Percentiles rank a stretch among this genome's conserved stretches.
These are phyloP conservation scores for Diddensiella caesifluorescens DNA, from an alignment of 805 yeast genomes.

Conservation along the genomic window DNA sequence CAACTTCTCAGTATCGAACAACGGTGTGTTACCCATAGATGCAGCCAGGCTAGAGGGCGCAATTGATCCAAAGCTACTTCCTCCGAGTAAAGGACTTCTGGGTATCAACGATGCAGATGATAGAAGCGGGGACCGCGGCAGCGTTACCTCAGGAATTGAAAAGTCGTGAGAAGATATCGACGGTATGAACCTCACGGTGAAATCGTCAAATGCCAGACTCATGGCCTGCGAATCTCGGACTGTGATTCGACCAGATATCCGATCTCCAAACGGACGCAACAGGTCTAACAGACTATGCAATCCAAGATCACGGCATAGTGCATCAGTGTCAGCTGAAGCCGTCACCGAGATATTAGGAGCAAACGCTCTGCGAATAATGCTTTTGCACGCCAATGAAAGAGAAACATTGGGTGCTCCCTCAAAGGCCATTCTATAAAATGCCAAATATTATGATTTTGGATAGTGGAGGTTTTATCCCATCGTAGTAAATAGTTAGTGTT, in stretches of 20 bases:
- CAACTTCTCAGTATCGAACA: slow-evolving; percentile 35
- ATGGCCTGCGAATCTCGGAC: slow-evolving; percentile 49
- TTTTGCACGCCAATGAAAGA: slow-evolving; percentile 9
- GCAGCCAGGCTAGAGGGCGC: slow-evolving; percentile 1
- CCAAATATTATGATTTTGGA: too few species aligned
- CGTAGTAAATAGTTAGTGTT: too few species aligned
- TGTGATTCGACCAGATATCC: slow-evolving; percentile 43
- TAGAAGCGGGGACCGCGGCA: slow-evolving; percentile 1
- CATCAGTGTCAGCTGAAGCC: slow-evolving; percentile 44
- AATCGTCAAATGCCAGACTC: slow-evolving; percentile 46
- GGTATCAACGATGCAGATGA: not conserved
- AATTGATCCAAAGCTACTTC: too few species aligned
- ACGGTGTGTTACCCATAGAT: slow-evolving; percentile 20
- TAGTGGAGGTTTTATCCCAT: too few species aligned
- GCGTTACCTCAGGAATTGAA: slow-evolving; percentile 1
- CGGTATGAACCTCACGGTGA: slow-evolving; percentile 49
- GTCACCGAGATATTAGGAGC: slow-evolving; percentile 51
- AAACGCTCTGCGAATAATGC: slow-evolving; percentile 33
- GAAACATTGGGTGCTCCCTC: not conserved
- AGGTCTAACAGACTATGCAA: slow-evolving; percentile 43
- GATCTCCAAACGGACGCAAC: slow-evolving; percentile 52
- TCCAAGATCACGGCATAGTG: slow-evolving; percentile 39
- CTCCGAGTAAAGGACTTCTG: not conserved
- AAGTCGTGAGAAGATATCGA: slow-evolving; percentile 22
- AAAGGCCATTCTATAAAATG: too few species aligned